phyloP scores from a whole-genome alignment of 2,329 filamentous ascomycete species.

The Cercospora janseana region DNA sequence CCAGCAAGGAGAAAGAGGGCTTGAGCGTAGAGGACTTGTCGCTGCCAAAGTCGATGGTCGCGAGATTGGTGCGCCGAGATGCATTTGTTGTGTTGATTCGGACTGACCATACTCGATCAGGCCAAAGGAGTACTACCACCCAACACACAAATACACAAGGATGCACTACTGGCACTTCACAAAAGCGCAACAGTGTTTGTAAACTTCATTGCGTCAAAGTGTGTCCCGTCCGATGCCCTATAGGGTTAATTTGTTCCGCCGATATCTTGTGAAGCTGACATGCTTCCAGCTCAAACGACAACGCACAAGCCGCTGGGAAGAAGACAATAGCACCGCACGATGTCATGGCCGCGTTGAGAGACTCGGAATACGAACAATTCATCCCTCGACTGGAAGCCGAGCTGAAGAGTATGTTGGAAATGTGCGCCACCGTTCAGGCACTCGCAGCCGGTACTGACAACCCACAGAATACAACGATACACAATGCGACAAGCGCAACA shows the following conservation, averaged over 20 bases:
- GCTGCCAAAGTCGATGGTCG: slow-evolving; percentile 12
- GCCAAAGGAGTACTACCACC: slow-evolving; percentile 36
- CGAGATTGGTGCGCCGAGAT: slow-evolving; percentile 1
- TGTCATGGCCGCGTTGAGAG: slow-evolving; percentile 73
- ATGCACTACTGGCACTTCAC: slow-evolving; percentile 73
- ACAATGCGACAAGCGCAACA: slow-evolving; percentile 71
- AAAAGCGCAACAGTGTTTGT: slow-evolving; percentile 84
- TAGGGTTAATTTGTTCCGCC: background rate
- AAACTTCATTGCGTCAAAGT: slow-evolving; percentile 74
- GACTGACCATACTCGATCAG: background rate
- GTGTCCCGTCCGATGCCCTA: slow-evolving; percentile 40
- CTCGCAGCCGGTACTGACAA: slow-evolving; percentile 16
- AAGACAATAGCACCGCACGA: slow-evolving; percentile 76
- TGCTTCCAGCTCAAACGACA: slow-evolving; percentile 65
- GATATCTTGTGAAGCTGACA: slow-evolving; percentile 9
- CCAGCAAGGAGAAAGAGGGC: slow-evolving; percentile 39
- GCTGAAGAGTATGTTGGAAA: slow-evolving; percentile 62
- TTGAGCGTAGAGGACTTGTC: slow-evolving; percentile 44
- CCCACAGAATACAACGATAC: slow-evolving; percentile 66
- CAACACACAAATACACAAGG: slow-evolving; percentile 80
- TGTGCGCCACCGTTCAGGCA: background rate
- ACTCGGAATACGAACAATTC: slow-evolving; percentile 72
- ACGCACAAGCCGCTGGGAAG: slow-evolving; percentile 64
- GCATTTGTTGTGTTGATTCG: background rate
- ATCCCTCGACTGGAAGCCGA: slow-evolving; percentile 70